Percentiles rank a stretch among this genome's conserved stretches.
phyloP scores from a whole-genome alignment of 148 eudicot species.

The Rhododendron kiyosumense region DNA sequence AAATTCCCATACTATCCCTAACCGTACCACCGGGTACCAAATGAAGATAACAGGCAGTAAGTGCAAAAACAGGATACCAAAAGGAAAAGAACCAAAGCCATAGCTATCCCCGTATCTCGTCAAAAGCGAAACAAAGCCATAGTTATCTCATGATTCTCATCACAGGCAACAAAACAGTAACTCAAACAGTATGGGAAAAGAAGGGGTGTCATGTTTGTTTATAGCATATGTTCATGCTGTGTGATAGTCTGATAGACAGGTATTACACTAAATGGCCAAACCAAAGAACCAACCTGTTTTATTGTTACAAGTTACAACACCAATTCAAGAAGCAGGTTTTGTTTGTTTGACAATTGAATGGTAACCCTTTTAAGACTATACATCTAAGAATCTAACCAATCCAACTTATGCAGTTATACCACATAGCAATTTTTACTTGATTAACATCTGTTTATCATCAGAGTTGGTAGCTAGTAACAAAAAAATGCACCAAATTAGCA shows the following conservation, averaged over 20 bases:
- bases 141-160: not conserved
- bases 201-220: not conserved
- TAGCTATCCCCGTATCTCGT: not conserved
- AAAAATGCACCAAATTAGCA: not conserved
- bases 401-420: not conserved
- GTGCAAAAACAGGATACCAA: not conserved
- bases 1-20: conserved; percentile 50
- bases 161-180: not conserved
- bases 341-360: not conserved
- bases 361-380: not conserved
- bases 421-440: not conserved
- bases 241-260: not conserved
- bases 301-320: not conserved
- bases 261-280: not conserved
- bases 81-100: not conserved
- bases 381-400: not conserved
- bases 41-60: not conserved
- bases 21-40: conserved; percentile 43
- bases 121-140: no score
- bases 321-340: not conserved
- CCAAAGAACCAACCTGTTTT: not conserved
- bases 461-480: not conserved
- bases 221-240: not conserved
- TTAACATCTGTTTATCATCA: not conserved
- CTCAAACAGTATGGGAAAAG: not conserved